A percentile compares a stretch with the other conserved stretches of the same genome.
Evolutionary conservation across 805 yeast species (phyloP).

Genomic region (Cyberlindnera veronae): DNA sequence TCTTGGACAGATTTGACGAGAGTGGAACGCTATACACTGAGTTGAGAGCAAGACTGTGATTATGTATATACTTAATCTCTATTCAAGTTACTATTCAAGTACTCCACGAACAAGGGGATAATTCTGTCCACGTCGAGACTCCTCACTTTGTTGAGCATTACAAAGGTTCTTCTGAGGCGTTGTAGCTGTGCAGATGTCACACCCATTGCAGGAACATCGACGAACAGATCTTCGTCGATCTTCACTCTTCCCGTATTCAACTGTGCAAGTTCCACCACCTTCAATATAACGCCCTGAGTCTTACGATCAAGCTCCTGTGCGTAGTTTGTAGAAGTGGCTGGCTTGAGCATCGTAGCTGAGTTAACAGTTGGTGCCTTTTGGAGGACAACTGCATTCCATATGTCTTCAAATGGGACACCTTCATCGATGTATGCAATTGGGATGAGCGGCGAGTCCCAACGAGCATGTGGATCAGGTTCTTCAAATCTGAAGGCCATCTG

Average conservation of each 20-base stretch:
- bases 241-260: conserved; percentile 38
- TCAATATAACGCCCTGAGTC: conserved; percentile 62
- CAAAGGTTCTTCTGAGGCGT: conserved; percentile 77
- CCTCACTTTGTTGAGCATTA: conserved; percentile 77
- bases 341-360: conserved; percentile 77
- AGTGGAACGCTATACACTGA: conserved; percentile 12
- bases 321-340: conserved; percentile 74
- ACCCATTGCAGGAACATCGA: conserved; percentile 59
- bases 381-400: conserved; percentile 57
- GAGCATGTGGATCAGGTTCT: conserved; percentile 79
- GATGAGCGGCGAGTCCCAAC: conserved; percentile 95
- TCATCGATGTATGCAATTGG: conserved; percentile 56
- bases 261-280: conserved; percentile 61
- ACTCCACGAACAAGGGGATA: conserved; percentile 71
- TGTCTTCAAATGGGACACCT: conserved; percentile 57
- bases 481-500: conserved; percentile 84
- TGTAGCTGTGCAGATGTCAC: conserved; percentile 77
- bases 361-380: conserved; percentile 68
- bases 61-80: conserved; percentile 19
- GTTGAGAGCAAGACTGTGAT: neutral
- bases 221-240: conserved; percentile 39
- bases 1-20: conserved; percentile 17
- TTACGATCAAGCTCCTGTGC: conserved; percentile 71
- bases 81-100: conserved; percentile 53
- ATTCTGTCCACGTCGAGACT: conserved; percentile 69